Percentiles rank a stretch among this genome's conserved stretches.
Conservation (phyloP, 2,329 filamentous ascomycete species). For the Aureobasidium leucospermi region DNA sequence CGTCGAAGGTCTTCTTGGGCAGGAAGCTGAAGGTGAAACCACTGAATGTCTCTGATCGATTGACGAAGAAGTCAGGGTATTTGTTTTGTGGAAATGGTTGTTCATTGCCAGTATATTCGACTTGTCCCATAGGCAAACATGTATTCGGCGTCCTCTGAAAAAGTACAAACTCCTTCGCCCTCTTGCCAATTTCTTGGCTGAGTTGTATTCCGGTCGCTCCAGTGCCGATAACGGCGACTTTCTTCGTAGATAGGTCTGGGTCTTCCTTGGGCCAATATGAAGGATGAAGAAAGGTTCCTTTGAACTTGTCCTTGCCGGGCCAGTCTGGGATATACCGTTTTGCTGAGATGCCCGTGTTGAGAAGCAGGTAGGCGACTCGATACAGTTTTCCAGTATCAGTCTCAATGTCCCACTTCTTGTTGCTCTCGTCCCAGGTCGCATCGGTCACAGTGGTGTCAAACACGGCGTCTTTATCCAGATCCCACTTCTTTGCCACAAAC, state of each 20-base stretch:
- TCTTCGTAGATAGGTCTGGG: conserved; percentile 55
- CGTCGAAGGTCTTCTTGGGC: conserved; percentile 46
- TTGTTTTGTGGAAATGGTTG: conserved; percentile 39
- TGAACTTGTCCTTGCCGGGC: conserved; percentile 53
- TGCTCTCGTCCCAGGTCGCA: conserved; percentile 43
- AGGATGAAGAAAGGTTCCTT: conserved; percentile 49
- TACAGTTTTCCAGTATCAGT: conserved; percentile 46
- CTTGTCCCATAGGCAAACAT: conserved; percentile 54
- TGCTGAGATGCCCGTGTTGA: conserved; percentile 51
- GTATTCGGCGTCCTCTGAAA: conserved; percentile 63
- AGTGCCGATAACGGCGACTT: conserved; percentile 54
- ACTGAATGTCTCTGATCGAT: conserved; percentile 47
- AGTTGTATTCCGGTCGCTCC: conserved; percentile 60
- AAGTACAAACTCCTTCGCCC: conserved; percentile 49
- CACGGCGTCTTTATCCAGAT: conserved; percentile 49
- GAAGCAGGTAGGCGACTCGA: conserved; percentile 45
- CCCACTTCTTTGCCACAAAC: conserved; percentile 48
- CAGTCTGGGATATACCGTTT: conserved; percentile 56
- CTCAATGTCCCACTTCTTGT: conserved; percentile 44
- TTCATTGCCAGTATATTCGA: conserved; percentile 41
- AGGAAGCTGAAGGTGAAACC: conserved; percentile 53
- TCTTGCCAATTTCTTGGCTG: conserved; percentile 51
- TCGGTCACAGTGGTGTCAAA: conserved; percentile 51
- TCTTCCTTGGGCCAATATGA: conserved; percentile 46
- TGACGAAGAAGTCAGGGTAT: conserved; percentile 43